Conservation (phyloP, 2,329 filamentous ascomycete genomes). For the Sporothrix pseudoabietina region DNA sequence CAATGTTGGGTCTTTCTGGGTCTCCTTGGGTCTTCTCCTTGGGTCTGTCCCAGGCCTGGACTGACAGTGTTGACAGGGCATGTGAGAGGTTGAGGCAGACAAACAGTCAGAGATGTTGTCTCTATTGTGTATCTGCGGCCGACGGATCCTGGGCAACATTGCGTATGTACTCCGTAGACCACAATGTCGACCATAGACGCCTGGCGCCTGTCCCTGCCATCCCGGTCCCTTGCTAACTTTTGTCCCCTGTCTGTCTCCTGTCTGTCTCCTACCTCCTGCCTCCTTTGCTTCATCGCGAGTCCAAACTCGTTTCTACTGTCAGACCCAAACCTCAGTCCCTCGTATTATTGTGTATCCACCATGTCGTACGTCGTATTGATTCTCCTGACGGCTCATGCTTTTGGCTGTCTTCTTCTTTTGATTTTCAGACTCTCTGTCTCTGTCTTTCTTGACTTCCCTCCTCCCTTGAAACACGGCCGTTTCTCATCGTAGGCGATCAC, state of each 20-base stretch:
- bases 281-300: constrained; percentile 21
- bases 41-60: background rate
- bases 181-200: background rate
- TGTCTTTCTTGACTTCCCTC: background rate
- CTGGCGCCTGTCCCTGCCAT: background rate
- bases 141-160: background rate
- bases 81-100: background rate
- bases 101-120: background rate
- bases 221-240: background rate
- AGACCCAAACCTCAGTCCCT: background rate
- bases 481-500: constrained; percentile 29
- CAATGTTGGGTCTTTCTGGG: background rate
- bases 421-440: background rate
- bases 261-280: background rate
- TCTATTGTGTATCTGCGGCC: background rate
- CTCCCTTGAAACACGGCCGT: constrained; percentile 31
- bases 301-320: background rate
- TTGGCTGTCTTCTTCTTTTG: background rate
- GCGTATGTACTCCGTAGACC: background rate
- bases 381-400: constrained; percentile 9
- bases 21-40: background rate
- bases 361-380: background rate
- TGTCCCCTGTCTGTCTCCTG: background rate
- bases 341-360: background rate
- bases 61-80: background rate